Percentiles rank a stretch among this genome's conserved stretches.
These are phyloP conservation scores for Calonectria hongkongensis DNA, from an alignment of 2,329 filamentous ascomycete genomes.

Conservation along the genomic window DNA sequence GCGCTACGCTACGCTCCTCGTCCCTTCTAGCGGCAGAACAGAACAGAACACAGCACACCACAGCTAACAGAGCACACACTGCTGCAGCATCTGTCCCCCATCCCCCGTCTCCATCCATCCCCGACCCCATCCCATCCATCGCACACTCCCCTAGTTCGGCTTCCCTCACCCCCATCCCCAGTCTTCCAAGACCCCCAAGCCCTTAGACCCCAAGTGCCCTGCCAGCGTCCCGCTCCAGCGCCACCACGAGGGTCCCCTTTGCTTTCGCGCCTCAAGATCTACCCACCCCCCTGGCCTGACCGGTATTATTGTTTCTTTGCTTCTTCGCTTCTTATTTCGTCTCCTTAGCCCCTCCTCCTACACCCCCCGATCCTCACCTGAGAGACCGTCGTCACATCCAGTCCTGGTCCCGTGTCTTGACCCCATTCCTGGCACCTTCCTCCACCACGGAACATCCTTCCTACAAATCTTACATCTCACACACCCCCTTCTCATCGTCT, in stretches of 20 bases:
- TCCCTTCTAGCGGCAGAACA: constrained; percentile 44
- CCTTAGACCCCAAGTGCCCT: constrained; percentile 47
- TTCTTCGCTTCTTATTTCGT: constrained; percentile 51
- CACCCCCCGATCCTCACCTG: constrained; percentile 55
- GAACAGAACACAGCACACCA: constrained; percentile 13
- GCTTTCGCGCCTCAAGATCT: constrained; percentile 60
- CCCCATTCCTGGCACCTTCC: constrained; percentile 54
- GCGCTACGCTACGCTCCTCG: constrained; percentile 49
- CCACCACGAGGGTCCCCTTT: constrained; percentile 59
- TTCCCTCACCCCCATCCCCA: constrained; percentile 42
- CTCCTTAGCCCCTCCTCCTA: constrained; percentile 50
- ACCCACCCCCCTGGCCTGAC: constrained; percentile 49
- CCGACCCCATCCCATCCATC: constrained; percentile 36
- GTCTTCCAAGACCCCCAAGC: constrained; percentile 46
- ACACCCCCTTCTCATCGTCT: constrained; percentile 47
- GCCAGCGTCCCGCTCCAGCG: constrained; percentile 57
- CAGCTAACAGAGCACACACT: constrained; percentile 21
- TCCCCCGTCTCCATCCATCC: constrained; percentile 44
- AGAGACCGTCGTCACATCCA: constrained; percentile 54
- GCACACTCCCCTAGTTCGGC: constrained; percentile 44
- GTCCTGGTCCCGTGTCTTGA: constrained; percentile 54
- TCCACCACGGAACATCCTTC: constrained; percentile 49
- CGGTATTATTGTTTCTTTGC: constrained; percentile 52
- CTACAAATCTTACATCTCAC: constrained; percentile 46
- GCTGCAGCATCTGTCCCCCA: constrained; percentile 29